Evolutionary conservation across 1,139 yeast genomes (phyloP).

Genomic region (Yarrowia galli): DNA sequence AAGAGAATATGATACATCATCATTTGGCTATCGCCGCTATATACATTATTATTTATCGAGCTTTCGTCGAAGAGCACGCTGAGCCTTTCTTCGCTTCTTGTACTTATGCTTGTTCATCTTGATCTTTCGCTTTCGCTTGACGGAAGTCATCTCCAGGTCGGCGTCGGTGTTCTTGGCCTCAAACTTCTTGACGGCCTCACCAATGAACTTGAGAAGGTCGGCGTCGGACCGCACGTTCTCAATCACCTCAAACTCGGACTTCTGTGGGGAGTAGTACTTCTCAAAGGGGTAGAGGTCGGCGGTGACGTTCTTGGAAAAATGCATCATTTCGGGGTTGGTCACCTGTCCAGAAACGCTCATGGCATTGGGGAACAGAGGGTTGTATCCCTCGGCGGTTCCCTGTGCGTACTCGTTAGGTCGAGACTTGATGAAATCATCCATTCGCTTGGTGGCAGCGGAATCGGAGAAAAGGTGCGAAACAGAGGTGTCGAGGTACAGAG

Average conservation of each 20-base stretch:
- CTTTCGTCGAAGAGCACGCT: conserved; percentile 53
- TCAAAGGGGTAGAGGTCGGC: conserved; percentile 30
- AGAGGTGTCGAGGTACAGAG: conserved; percentile 34
- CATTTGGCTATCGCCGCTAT: conserved; percentile 36
- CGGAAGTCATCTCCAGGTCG: conserved; percentile 48
- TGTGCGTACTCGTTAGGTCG: conserved; percentile 37
- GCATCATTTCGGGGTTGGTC: conserved; percentile 37
- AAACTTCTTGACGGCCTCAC: conserved; percentile 29
- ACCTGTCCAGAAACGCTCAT: conserved; percentile 37
- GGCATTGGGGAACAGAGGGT: conserved; percentile 37
- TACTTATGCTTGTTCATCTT: conserved; percentile 59
- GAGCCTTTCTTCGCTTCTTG: conserved; percentile 56
- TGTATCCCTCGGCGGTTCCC: conserved; percentile 26
- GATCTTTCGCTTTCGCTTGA: conserved; percentile 55
- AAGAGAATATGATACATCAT: conserved; percentile 28
- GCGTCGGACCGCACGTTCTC: conserved; percentile 11
- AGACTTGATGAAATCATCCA: conserved; percentile 27
- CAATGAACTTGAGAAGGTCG: conserved; percentile 24
- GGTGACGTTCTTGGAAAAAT: conserved; percentile 31
- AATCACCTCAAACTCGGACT: conserved; percentile 26
- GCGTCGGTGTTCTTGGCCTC: conserved; percentile 30
- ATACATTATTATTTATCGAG: conserved; percentile 44
- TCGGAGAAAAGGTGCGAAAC: conserved; percentile 37
- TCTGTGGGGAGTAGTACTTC: conserved; percentile 32
- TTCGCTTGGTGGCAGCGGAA: conserved; percentile 37